Evolutionary conservation across 2,329 filamentous ascomycete genomes (phyloP), one percentile per base, ranked within the genome.

Genomic region (Macroventuria anomochaeta): DNA sequence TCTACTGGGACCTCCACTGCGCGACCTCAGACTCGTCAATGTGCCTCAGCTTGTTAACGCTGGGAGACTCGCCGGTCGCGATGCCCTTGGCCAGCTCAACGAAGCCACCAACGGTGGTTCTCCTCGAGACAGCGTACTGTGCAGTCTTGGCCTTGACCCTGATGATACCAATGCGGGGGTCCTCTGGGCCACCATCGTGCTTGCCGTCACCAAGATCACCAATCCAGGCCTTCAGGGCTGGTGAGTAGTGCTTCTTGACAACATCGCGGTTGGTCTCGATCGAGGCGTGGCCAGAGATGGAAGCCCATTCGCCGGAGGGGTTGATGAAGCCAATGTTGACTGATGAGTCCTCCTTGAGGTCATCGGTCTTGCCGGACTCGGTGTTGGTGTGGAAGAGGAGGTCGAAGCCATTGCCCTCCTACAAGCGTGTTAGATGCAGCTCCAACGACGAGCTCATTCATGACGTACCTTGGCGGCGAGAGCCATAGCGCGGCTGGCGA

Each of bases 321-420:
- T 89, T 88, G 63, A 93, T 81, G 80, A 96, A 96, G 40, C 88
- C 85, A 61, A 96, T 82, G 79, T 96, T 96, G 78, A 92, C 83
- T 63, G 90, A 83, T 0, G 87, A 79, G 74, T 96, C 87, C 51
- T 80, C 79, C 51, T 84, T 80, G 34, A 96, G 82, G 69, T 96
- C 91, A 74, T 91, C 84, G 5, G 90, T 92, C 82, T 96, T 96
- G 77, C 90, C 86, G 8, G 90, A 92, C 73, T 93, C 89, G 58
- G 90, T 92, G 80, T 96, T 96, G 70, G 91, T 92, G 80, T 95
- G 88, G 83, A 96, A 96, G 74, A 96, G 83, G 51, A 95, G 84
- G 72, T 96, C 91, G 52, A 92, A 82, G 67, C 89, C 89, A 60
- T 87, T 88, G 57, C 82, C 81, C 76, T 96, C 91, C 89, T 93